Conservation (phyloP, 164 flowering plant genomes). For the Houttuynia cordata region DNA sequence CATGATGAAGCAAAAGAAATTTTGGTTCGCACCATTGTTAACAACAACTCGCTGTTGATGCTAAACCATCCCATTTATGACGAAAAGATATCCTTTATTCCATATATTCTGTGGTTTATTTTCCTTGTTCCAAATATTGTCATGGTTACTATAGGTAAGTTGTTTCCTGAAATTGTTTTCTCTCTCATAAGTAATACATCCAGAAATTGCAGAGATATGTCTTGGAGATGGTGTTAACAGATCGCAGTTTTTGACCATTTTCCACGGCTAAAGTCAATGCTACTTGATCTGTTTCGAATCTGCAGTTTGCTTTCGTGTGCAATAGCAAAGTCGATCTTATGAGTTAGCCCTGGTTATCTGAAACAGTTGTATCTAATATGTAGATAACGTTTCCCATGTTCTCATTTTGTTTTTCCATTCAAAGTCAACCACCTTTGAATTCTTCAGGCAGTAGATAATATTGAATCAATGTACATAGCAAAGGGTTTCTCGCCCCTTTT, state of each 20-base stretch:
- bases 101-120: background rate
- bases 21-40: constrained; percentile 70
- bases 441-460: no score
- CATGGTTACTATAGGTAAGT: background rate
- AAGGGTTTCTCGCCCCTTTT: no score
- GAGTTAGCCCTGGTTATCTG: no score
- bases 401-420: no score
- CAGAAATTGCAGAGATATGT: background rate
- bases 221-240: background rate
- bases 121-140: background rate
- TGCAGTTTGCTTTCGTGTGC: no score
- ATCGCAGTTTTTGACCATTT: background rate
- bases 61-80: constrained; percentile 66
- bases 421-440: no score
- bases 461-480: no score
- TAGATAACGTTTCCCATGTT: no score
- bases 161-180: background rate
- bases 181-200: background rate
- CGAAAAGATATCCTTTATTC: constrained; percentile 72
- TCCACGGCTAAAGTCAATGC: background rate
- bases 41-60: constrained; percentile 77
- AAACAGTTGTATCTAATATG: no score
- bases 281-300: no score
- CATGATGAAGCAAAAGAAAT: constrained; percentile 88
- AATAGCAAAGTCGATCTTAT: no score